phyloP scores from a whole-genome alignment of 2,329 filamentous ascomycete genomes.

The Exophiala lecanii-corni region DNA sequence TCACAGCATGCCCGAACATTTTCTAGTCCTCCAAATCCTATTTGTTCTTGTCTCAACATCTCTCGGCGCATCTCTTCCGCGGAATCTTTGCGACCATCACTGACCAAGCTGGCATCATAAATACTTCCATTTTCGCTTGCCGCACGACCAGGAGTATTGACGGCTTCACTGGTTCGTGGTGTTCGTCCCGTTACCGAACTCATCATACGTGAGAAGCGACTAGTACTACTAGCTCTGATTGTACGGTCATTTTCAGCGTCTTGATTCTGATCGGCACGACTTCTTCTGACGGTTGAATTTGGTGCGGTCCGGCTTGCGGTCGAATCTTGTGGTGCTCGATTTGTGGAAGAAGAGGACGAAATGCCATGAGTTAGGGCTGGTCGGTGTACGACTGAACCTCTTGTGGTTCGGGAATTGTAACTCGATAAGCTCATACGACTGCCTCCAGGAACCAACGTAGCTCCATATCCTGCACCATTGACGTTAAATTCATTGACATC shows the following conservation, averaged over 20 bases:
- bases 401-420: slow-evolving; percentile 68
- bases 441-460: slow-evolving; percentile 47
- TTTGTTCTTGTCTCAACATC: slow-evolving; percentile 65
- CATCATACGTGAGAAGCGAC: slow-evolving; percentile 37
- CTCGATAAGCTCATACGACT: slow-evolving; percentile 62
- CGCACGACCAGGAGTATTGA: slow-evolving; percentile 7
- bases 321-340: slow-evolving; percentile 33
- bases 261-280: slow-evolving; percentile 39
- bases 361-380: slow-evolving; percentile 35
- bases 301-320: slow-evolving; percentile 27
- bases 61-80: slow-evolving; percentile 77
- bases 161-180: slow-evolving; percentile 29
- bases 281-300: slow-evolving; percentile 21
- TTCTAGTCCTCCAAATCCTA: slow-evolving; percentile 73
- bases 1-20: slow-evolving; percentile 97
- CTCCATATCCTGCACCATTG: slow-evolving; percentile 61
- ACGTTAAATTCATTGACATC: slow-evolving; percentile 82
- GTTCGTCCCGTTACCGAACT: slow-evolving; percentile 44
- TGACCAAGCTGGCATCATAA: slow-evolving; percentile 36
- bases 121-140: slow-evolving; percentile 29
- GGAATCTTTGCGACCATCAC: slow-evolving; percentile 55
- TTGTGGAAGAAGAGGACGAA: slow-evolving; percentile 32
- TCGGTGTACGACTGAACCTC: slow-evolving; percentile 35
- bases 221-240: slow-evolving; percentile 33
- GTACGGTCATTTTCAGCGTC: slow-evolving; percentile 46